Evolutionary conservation across 192 early-diverging fungal genomes (phyloP), one percentile per base, ranked within the genome.

Genomic region (Coemansia sp.): DNA sequence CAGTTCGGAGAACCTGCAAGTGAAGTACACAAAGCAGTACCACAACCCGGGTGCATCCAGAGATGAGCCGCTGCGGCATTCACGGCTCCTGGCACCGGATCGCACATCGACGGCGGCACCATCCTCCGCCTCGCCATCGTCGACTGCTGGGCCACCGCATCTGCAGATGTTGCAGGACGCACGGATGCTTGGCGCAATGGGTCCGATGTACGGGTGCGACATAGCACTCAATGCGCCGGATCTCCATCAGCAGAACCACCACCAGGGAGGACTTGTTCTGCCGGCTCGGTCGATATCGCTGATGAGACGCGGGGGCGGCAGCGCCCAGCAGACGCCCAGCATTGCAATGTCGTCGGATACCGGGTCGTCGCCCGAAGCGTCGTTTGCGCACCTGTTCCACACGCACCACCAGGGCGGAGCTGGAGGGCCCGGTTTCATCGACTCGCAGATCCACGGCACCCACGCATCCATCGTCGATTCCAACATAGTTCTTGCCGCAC

Each of bases 21-120:
- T 85, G 48, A 82, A 82, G 49, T 71, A 78, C 62, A 80, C 74
- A 49, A 85, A 85, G 49, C 73, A 78, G 43, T 85, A 80, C 55
- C 76, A 85, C 62, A 75, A 73, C 32, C 83, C 83, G 8, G 65
- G 61, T 40, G 45, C 26, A 26, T 19, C 19, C 1, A 1, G 26
- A 26, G 26, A 26, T 1, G 26, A 26, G 46, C 61, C 2, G 12
- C 61, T 43, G 41, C 61, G 41, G 26, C 41, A 16, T 22, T 4
- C 18, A 41, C 21, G 21, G 21, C 61, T 19, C 21, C 61, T 12
- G 41, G 61, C 61, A 11, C 41, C 8, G 41, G 32, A 26, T n/a
- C 61, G 5, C 41, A 26, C 26, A 26, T 26, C 26, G 3, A 26
- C 26, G 26, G 26, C 26, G 26, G 26, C 1, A 26, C 65, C 18